Base-by-base conservation (phyloP, 164 flowering plant genomes). In the Chloranthus sessilifolius region DNA sequence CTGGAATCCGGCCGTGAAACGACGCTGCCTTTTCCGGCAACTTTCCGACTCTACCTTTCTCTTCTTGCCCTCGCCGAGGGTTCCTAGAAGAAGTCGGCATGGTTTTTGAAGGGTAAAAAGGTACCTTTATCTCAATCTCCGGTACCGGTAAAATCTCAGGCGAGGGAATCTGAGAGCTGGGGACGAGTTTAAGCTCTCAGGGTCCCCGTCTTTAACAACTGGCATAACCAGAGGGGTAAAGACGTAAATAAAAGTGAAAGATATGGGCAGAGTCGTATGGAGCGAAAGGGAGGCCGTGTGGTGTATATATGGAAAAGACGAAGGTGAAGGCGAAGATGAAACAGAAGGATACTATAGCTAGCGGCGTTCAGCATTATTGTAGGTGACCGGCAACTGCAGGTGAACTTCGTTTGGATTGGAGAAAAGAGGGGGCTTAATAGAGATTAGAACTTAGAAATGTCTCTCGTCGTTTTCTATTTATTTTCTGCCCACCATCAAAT, bases 141-240 rank as follows among this genome's bases (percentile, higher is more conserved):
- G 75, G 74, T 61, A 77, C 0, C 85, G 84, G 73, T 73, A 61
- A 69, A 73, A 78, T 2, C 74, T 40, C 39, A 47, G 57, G 52
- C 75, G 71, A 52, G 89, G 81, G 65, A 82, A 80, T 37, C 77
- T 74, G 78, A 82, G 88, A 72, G 76, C 69, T 1, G 61, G 44
- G 41, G 65, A 55, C 35, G 77, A 74, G 75, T 62, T 31, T 11
- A 6, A 71, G 80, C 86, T 70, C 83, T 72, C 70, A 34, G 69
- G 39, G 56, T 71, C 39, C 66, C 70, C 58, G 63, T 17, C 6
- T 39, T 44, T 22, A 63, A 49, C 46, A 47, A 58, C 64, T 45
- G 62, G 25, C 84, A 81, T 76, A 77, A 75, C 60, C 69, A 24
- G 68, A 50, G 27, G 16, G 67, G 56, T 31, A 17, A 15, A 45